A percentile compares a stretch with the other conserved stretches of the same genome.
Conservation (phyloP, 148 eudicot genomes). For the Rhododendron vialii region DNA sequence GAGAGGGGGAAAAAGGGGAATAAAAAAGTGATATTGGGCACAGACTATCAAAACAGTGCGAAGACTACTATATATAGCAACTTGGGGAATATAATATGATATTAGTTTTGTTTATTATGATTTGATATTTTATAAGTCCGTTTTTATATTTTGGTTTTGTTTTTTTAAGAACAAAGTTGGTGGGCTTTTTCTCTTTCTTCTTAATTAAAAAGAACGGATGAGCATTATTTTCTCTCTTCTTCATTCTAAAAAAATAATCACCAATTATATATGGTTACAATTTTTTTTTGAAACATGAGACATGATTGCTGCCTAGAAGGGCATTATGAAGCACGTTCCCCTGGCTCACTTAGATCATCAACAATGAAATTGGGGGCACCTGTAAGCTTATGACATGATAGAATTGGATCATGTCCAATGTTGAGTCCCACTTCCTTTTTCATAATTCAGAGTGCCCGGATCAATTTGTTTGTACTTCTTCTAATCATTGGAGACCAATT, state of each 20-base stretch:
- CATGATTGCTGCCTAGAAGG: conserved; percentile 25
- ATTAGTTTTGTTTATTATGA: conserved; percentile 6
- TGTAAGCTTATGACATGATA: not conserved
- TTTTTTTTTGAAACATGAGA: conserved; percentile 6
- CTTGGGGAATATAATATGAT: conserved; percentile 28
- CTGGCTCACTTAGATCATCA: conserved; percentile 7
- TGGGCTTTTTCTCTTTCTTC: conserved; percentile 27
- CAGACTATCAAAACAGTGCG: conserved; percentile 27
- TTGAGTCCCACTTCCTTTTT: not conserved
- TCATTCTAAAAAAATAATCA: conserved; percentile 5
- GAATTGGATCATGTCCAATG: not conserved
- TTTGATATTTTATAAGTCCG: conserved; percentile 18
- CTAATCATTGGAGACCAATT: not conserved
- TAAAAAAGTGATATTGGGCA: conserved; percentile 39
- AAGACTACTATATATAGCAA: conserved; percentile 38
- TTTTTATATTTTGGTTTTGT: conserved; percentile 9
- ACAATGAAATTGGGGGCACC: conserved; percentile 14
- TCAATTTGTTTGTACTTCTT: not conserved
- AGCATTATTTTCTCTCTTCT: not conserved
- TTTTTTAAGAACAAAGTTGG: conserved; percentile 29
- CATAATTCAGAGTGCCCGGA: not conserved
- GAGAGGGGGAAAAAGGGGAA: conserved; percentile 6
- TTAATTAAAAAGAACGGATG: conserved; percentile 1
- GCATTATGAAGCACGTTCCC: conserved; percentile 22
- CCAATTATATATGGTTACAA: not conserved